Base-by-base conservation (phyloP, 2,329 filamentous ascomycete genomes). In the Aspergillus calidoustus region DNA sequence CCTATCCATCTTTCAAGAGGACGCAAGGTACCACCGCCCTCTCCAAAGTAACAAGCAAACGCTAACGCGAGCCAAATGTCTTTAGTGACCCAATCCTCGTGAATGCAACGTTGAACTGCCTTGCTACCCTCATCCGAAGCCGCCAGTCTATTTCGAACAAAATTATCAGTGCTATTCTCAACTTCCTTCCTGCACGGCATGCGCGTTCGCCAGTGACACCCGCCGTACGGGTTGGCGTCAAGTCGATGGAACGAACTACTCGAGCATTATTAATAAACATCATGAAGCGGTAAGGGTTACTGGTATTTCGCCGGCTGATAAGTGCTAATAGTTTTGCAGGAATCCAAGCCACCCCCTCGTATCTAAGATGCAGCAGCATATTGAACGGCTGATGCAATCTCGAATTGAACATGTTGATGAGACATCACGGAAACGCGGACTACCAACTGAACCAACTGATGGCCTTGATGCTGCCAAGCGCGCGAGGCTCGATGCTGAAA, bases 161-260 rank as follows among this genome's bases (percentile, higher is more conserved):
- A 73, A 95, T 98, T 64, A 78, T 98, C 66, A 91, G 89, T 72
- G 88, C 92, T 17, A 84, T 98, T 31, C 83, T 99, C 67, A 93
- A 88, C 75, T 99, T 97, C 83, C 97, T 97, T 72, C 95, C 95
- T 0, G 81, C 97, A 49, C 92, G 91, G 76, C 86, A 92, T 66
- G 91, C 91, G 60, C 90, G 87, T 70, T 87, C 87, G 2, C 89
- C 90, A 3, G 86, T 96, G 81, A 94, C 91, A 0, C 86, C 92
- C 3, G 92, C 89, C 72, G 86, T 87, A 54, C 92, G 90, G 69
- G 90, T 99, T 62, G 87, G 94, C 69, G 85, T 96, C 64, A 92
- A 89, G 77, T 98, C 94, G 5, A 95, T 99, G 88, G 94, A 97
- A 76, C 92, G 96, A 74, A 99, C 95, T 25, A 91, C 91, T 3